Percentiles rank a stretch among this genome's conserved stretches.
phyloP scores from a whole-genome alignment of 2,329 filamentous ascomycete species.

The Cercospora brassicicola region DNA sequence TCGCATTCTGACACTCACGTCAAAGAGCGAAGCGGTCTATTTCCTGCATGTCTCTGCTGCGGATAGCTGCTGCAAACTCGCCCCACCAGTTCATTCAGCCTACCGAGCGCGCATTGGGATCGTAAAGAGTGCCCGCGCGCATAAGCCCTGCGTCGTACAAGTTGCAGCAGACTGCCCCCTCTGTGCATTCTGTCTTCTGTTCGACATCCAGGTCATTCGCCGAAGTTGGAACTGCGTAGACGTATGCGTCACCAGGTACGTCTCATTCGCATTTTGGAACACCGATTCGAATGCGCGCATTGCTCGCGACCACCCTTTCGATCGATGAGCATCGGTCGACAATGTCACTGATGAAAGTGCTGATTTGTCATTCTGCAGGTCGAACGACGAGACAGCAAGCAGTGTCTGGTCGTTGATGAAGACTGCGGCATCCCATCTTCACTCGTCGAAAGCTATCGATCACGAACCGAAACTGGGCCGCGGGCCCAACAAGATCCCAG shows the following conservation, averaged over 20 bases:
- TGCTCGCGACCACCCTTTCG: slow-evolving; percentile 19
- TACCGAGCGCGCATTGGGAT: slow-evolving; percentile 21
- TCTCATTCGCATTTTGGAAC: slow-evolving; percentile 22
- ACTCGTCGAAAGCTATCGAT: slow-evolving; percentile 35
- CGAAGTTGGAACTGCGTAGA: slow-evolving; percentile 33
- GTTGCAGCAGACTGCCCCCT: slow-evolving; percentile 36
- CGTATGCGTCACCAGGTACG: slow-evolving; percentile 41
- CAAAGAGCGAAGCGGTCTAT: slow-evolving; percentile 32
- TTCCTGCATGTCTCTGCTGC: slow-evolving; percentile 37
- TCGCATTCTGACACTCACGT: slow-evolving; percentile 32
- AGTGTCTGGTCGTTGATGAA: slow-evolving; percentile 39
- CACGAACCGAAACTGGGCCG: slow-evolving; percentile 52
- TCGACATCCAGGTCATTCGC: slow-evolving; percentile 30
- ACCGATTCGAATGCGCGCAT: slow-evolving; percentile 9
- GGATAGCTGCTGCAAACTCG: slow-evolving; percentile 37
- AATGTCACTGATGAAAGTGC: slow-evolving; percentile 23
- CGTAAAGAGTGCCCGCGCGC: slow-evolving; percentile 22
- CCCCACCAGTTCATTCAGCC: slow-evolving; percentile 29
- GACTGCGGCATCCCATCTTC: slow-evolving; percentile 39
- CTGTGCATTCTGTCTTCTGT: slow-evolving; percentile 24
- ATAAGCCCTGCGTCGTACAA: slow-evolving; percentile 38
- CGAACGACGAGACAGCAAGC: slow-evolving; percentile 35
- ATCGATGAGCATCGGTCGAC: background rate
- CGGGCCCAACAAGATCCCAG: slow-evolving; percentile 51
- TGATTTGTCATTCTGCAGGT: slow-evolving; percentile 8